Evolutionary conservation across 257 asterid species (phyloP), one percentile per base, ranked within the genome.

Genomic region (Fraxinus excelsior): DNA sequence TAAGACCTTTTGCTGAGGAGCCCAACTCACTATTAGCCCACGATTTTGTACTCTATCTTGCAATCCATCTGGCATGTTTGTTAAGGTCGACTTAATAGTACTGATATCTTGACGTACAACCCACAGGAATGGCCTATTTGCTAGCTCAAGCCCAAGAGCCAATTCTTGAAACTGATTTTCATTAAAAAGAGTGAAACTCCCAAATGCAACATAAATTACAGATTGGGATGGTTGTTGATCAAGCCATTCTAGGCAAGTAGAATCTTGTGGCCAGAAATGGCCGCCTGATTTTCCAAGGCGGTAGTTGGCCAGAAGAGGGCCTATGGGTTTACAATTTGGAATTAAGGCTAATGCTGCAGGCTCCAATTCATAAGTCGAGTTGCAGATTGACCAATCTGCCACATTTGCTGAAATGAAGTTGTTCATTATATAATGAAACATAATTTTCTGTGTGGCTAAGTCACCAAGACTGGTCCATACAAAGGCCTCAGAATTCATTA

Each of bases 111-210:
- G 87, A 12, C 90, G 79, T n/a, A 81, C 88, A 3, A 89, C 93
- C 97, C 97, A 91, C 3, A 91, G 53, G 76, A 86, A 91, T 3
- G 86, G 88, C 84, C 70, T 77, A 11, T 79, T 78, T 5, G 87
- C 68, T 6, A 38, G 68, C 53, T 91, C 97, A n/a, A 89, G 90
- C 42, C 88, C 94, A 0, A 82, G 71, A 13, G 97, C 96, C 44
- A 88, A 62, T 77, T 91, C 88, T 11, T 80, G 81, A 72, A 91
- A 90, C 71, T 90, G 96, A 2, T 34, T 70, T 40, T 79, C 79
- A 32, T 86, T 70, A 9, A 91, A 80, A 23, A 90, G 21, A 0
- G 92, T 83, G 73, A 81, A 83, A 80, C 94, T 91, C 2, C 96
- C 96, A 40, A 88, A 91, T 26, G 93, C 91, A 14, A 87, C 83